phyloP scores from a whole-genome alignment of 495 filamentous ascomycete genomes.

The Talaromyces borbonicus region DNA sequence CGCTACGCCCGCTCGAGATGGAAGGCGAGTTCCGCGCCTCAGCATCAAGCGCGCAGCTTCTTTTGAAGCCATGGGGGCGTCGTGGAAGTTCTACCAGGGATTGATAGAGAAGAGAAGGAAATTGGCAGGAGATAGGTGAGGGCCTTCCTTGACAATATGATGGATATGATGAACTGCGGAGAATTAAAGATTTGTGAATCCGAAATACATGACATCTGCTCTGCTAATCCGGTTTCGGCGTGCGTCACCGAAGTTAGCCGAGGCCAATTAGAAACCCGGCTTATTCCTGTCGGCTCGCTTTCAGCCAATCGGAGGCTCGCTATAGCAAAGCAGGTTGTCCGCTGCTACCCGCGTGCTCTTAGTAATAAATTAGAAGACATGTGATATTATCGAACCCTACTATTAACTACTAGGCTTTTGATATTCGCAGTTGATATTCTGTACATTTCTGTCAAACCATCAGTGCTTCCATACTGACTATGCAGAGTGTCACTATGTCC shows the following conservation, averaged over 20 bases:
- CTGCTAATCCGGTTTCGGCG: not conserved
- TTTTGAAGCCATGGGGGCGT: constrained; percentile 37
- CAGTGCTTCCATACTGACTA: no score
- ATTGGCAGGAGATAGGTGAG: no score
- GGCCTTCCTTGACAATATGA: no score
- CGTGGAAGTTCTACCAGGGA: no score
- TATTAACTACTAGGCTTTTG: not conserved
- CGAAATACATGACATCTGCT: not conserved
- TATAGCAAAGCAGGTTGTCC: not conserved
- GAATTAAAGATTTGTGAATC: no score
- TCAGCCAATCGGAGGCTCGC: not conserved
- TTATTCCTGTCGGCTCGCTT: not conserved
- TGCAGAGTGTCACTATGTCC: no score
- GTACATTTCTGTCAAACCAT: not conserved
- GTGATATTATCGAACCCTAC: not conserved
- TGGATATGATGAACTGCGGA: no score
- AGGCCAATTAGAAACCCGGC: constrained; percentile 2
- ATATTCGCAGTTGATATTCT: not conserved
- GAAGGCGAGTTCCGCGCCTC: constrained; percentile 31
- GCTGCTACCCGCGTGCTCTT: not conserved
- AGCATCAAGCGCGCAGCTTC: constrained; percentile 31
- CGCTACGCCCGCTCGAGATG: constrained; percentile 20
- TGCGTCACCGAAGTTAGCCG: not conserved
- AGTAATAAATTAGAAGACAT: no score
- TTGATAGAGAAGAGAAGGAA: no score